phyloP scores from a whole-genome alignment of 768 basidiomycete species.

The Dacryopinax primogenitus region DNA sequence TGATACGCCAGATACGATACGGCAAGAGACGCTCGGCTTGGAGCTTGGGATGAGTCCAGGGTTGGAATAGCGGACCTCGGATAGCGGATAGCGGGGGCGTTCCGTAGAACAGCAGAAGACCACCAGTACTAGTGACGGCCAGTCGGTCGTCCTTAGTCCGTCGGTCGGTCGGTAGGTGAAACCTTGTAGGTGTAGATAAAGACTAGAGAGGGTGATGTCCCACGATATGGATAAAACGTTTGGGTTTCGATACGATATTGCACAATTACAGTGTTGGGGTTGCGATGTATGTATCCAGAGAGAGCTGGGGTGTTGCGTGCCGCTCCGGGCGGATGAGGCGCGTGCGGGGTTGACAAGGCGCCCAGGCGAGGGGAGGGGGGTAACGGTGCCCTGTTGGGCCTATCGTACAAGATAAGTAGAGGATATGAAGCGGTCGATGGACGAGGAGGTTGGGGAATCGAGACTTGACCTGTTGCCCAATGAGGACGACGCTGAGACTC shows the following conservation, averaged over 20 bases:
- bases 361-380: neutral
- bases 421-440: neutral
- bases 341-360: neutral
- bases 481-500: neutral
- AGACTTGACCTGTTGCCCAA: conserved; percentile 7
- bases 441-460: neutral
- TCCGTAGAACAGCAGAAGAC: no score
- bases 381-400: neutral
- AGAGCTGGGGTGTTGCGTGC: neutral
- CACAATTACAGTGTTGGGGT: conserved; percentile 1
- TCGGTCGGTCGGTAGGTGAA: no score
- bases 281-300: conserved; percentile 6
- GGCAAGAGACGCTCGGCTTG: no score
- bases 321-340: neutral
- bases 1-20: no score
- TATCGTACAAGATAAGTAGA: neutral
- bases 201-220: no score
- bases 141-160: no score
- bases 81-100: no score
- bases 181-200: no score
- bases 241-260: conserved; percentile 5
- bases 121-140: no score
- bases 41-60: no score
- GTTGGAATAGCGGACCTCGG: no score
- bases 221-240: no score